Conservation (phyloP, 2,329 filamentous ascomycete species). For the Trichoderma cornu-damae region DNA sequence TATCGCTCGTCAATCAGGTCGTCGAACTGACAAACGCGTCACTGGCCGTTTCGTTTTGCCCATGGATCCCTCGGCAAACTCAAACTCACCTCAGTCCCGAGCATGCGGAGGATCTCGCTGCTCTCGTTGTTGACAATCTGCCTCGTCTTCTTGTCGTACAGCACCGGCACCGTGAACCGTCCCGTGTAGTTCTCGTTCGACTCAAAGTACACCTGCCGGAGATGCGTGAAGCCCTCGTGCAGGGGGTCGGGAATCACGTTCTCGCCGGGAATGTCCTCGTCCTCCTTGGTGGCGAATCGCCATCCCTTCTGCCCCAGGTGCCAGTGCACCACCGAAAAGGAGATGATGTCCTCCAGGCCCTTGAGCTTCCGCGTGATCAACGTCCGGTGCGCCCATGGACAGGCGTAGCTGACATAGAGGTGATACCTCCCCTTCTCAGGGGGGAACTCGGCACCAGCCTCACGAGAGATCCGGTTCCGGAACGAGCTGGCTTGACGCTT, state of each 20-base stretch:
- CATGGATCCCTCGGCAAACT: neutral
- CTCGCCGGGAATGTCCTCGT: slow-evolving; percentile 48
- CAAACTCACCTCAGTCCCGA: slow-evolving; percentile 65
- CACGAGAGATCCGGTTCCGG: slow-evolving; percentile 70
- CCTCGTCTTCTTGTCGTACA: slow-evolving; percentile 72
- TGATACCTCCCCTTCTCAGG: slow-evolving; percentile 89
- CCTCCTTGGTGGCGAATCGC: slow-evolving; percentile 69
- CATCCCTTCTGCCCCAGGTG: slow-evolving; percentile 70
- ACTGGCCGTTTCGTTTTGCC: neutral
- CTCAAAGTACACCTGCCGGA: slow-evolving; percentile 76
- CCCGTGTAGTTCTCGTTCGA: slow-evolving; percentile 66
- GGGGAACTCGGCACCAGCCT: slow-evolving; percentile 68
- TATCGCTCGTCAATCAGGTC: slow-evolving; percentile 57
- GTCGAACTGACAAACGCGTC: slow-evolving; percentile 54
- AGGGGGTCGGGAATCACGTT: slow-evolving; percentile 64
- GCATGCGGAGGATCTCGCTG: slow-evolving; percentile 87
- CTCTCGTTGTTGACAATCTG: slow-evolving; percentile 89
- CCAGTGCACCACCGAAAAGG: slow-evolving; percentile 84
- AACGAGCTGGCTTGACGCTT: slow-evolving; percentile 83
- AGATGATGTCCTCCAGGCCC: slow-evolving; percentile 80
- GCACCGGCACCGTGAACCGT: slow-evolving; percentile 80
- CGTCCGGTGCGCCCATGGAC: slow-evolving; percentile 85
- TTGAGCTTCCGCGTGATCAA: slow-evolving; percentile 87
- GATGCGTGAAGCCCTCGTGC: slow-evolving; percentile 62
- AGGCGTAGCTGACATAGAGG: slow-evolving; percentile 90